A percentile compares a stretch with the other conserved stretches of the same genome.
Conservation (phyloP, 2,329 filamentous ascomycete species). For the Cercospora canescens region DNA sequence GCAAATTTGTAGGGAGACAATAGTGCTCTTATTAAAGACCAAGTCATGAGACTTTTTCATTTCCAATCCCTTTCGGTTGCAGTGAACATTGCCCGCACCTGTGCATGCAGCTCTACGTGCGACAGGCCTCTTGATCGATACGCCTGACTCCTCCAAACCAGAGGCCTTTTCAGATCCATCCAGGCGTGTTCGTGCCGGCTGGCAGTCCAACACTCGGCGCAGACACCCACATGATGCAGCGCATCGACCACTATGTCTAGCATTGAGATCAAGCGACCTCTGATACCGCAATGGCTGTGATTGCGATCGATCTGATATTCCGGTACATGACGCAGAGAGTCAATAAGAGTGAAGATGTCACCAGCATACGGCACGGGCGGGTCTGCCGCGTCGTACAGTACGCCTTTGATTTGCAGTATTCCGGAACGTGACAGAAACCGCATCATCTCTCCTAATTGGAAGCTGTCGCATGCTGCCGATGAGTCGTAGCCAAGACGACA, state of each 20-base stretch:
- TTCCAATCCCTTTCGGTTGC: slow-evolving; percentile 36
- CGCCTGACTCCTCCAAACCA: slow-evolving; percentile 41
- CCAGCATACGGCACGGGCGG: slow-evolving; percentile 55
- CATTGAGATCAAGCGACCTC: slow-evolving; percentile 64
- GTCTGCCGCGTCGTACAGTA: slow-evolving; percentile 41
- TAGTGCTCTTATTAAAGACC: neutral
- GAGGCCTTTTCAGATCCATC: slow-evolving; percentile 46
- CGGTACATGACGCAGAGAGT: slow-evolving; percentile 64
- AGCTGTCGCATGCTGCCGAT: slow-evolving; percentile 71
- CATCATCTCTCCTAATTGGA: slow-evolving; percentile 76
- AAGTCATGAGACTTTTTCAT: neutral
- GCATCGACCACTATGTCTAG: slow-evolving; percentile 61
- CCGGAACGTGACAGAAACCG: slow-evolving; percentile 66
- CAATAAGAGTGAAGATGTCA: slow-evolving; percentile 63
- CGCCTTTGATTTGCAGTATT: slow-evolving; percentile 57
- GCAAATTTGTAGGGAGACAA: neutral
- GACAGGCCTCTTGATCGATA: slow-evolving; percentile 24
- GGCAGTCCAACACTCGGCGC: slow-evolving; percentile 46
- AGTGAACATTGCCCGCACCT: slow-evolving; percentile 33
- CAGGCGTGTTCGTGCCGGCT: slow-evolving; percentile 45
- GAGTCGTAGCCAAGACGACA: slow-evolving; percentile 75
- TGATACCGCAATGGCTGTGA: slow-evolving; percentile 71
- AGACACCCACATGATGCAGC: slow-evolving; percentile 46
- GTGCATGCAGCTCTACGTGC: slow-evolving; percentile 31
- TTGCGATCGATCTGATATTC: slow-evolving; percentile 73